These are phyloP conservation scores for Fusarium musae DNA, from an alignment of 2,329 filamentous ascomycete genomes.

Conservation along the genomic window DNA sequence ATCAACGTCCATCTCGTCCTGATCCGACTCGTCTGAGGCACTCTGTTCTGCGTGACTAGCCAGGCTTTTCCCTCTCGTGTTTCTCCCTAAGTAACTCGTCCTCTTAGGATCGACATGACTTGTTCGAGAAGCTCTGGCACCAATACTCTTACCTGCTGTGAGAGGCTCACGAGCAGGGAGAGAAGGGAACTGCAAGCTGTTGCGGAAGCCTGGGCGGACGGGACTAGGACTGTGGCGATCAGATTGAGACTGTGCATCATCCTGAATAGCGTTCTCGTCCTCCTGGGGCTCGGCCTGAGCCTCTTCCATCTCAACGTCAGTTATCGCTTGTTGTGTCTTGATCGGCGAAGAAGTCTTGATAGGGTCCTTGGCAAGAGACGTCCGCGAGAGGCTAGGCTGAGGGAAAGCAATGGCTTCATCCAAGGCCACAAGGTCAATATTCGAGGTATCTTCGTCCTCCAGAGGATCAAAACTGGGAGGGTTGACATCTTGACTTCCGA, in stretches of 20 bases:
- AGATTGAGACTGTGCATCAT: conserved; percentile 69
- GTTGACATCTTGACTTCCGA: conserved; percentile 68
- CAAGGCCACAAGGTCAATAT: conserved; percentile 32
- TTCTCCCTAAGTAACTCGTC: conserved; percentile 78
- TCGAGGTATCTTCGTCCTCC: conserved; percentile 31
- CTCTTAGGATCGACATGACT: conserved; percentile 82
- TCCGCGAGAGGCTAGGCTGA: conserved; percentile 41
- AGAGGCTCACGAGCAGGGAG: conserved; percentile 91
- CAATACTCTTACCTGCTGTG: conserved; percentile 84
- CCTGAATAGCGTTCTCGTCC: conserved; percentile 38
- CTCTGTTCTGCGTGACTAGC: conserved; percentile 61
- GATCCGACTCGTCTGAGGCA: conserved; percentile 56
- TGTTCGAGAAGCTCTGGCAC: conserved; percentile 75
- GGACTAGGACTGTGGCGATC: conserved; percentile 74
- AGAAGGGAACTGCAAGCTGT: conserved; percentile 94
- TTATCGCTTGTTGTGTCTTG: conserved; percentile 33
- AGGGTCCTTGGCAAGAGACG: neutral
- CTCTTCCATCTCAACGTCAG: conserved; percentile 14
- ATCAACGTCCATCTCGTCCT: conserved; percentile 65
- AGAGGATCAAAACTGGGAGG: conserved; percentile 40
- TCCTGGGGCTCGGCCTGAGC: conserved; percentile 22
- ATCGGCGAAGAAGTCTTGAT: conserved; percentile 48
- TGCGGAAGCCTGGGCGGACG: conserved; percentile 80
- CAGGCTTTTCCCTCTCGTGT: conserved; percentile 78
- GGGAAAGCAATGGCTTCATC: conserved; percentile 30